Evolutionary conservation across 1,284 basidiomycete species (phyloP), one percentile per base, ranked within the genome.

Genomic region (Veloboletus limbatus): DNA sequence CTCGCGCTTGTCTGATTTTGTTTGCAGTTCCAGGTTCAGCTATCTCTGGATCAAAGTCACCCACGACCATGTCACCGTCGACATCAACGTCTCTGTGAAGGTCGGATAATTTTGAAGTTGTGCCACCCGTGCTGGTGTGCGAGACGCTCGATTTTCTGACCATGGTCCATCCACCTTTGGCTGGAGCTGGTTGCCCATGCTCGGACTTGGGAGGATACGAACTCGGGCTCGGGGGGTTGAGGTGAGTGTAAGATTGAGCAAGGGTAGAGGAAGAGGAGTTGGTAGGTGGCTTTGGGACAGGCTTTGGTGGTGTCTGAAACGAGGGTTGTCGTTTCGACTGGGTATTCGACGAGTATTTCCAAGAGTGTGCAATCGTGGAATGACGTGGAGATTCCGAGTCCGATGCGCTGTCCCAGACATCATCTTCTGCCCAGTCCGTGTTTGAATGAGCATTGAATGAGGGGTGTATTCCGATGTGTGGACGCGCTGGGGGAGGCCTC

Each of bases 371-470:
- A 43, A 76, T 63, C 6, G 73, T 70, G 8, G 75, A 74, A 44
- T 75, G 77, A 53, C 70, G 65, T 36, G 79, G 76, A 33, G 81
- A 81, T 63, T 92, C 91, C 36, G 84, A 82, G 67, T 93, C 91
- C 4, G 90, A 92, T 45, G 77, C 77, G 56, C 85, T 88, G 71
- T 94, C 91, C 91, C 92, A 94, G 36, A 84, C 90, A 64, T 94
- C 91, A 55, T 94, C 91, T 63, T 90, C 87, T 10, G 71, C 84
- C 85, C 87, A 86, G 47, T 88, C 82, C 49, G 63, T 60, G 58
- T 52, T 73, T 69, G 48, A 67, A 56, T 33, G 71, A 62, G 57
- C 76, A 78, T 58, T 77, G 75, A 56, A 68, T 13, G 79, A 74
- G 5, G 81, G 71, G 51, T 79, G 77, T 38, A 88, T 70, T 39